These are phyloP conservation scores for Tylopilus vinaceipallidus DNA, from an alignment of 768 basidiomycete species.

Conservation along the genomic window DNA sequence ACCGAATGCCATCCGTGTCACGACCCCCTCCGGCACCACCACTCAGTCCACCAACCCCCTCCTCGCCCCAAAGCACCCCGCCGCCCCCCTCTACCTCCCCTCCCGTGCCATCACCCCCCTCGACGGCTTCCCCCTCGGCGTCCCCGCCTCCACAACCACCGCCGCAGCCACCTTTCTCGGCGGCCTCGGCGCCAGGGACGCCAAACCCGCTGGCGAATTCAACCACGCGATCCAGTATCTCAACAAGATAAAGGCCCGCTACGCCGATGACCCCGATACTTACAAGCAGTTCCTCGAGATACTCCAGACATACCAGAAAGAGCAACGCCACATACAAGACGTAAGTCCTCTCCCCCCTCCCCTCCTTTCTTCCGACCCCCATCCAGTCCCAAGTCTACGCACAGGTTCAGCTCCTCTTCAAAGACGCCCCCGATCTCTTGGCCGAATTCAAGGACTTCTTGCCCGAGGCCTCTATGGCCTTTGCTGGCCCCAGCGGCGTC, in stretches of 20 bases:
- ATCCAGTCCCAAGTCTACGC: conserved; percentile 69
- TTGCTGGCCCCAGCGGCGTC: conserved; percentile 39
- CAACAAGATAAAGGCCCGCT: conserved; percentile 97
- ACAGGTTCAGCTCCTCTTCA: conserved; percentile 79
- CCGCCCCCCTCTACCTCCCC: conserved; percentile 9
- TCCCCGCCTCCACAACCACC: conserved; percentile 46
- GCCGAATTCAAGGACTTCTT: conserved; percentile 82
- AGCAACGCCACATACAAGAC: conserved; percentile 69
- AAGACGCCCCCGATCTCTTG: conserved; percentile 75
- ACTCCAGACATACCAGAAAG: conserved; percentile 83
- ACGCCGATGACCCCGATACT: conserved; percentile 83
- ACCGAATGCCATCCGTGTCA: conserved; percentile 77
- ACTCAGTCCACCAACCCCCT: conserved; percentile 55
- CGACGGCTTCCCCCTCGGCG: conserved; percentile 47
- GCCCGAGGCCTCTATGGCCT: conserved; percentile 56
- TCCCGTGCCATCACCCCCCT: conserved; percentile 60
- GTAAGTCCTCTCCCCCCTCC: conserved; percentile 39
- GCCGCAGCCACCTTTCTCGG: conserved; percentile 68
- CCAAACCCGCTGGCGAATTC: conserved; percentile 67
- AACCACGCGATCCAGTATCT: conserved; percentile 95
- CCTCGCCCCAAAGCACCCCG: conserved; percentile 30
- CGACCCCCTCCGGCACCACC: conserved; percentile 72
- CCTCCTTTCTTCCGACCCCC: conserved; percentile 1
- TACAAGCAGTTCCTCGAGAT: conserved; percentile 91
- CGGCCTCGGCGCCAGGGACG: conserved; percentile 51